Base-by-base conservation (phyloP, 768 basidiomycete species). In the Naganishia vaughanmartiniae region DNA sequence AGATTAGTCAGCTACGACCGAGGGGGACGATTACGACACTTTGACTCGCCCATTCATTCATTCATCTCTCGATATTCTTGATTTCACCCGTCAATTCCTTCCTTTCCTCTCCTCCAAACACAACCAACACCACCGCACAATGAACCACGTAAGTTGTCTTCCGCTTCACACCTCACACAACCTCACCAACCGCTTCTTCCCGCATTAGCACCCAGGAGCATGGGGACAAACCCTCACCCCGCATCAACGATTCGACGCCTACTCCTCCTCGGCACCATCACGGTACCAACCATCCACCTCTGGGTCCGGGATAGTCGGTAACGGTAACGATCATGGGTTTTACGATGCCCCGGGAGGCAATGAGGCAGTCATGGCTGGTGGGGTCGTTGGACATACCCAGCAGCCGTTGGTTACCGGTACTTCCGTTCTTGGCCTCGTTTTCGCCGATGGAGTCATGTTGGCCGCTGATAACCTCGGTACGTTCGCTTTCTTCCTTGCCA, bases 381-480 rank as follows among this genome's bases (percentile, higher is more conserved):
- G 51, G 21, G 53, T 46, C 4, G 67, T 54, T 30, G 88, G 93
- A 76, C 89, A 83, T 73, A 97, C 93, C 33, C 92, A 92, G 91
- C 90, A 93, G 76, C 96, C 96, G 12, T 89, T 98, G 71, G 92
- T 97, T 11, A 98, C 95, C 0, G 96, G 95, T 70, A 94, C 95
- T n/a, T 91, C 90, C 69, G 93, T 99, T 6, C 86, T 99, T 39
- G 96, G 90, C 2, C 85, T 99, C 82, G 91, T 91, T 82, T 98
- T 86, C 86, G 93, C 94, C 82, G 93, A 92, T 76, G 96, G 96
- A 11, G 87, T 99, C 74, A 95, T 99, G 91, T 88, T 99, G 85
- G 93, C 96, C 34, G 93, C 96, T 45, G 96, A 99, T 84, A 97
- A 90, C 77, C 89, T 98, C 63, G 94, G 94, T 94, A 72, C 67